Evolutionary conservation across 2,329 filamentous ascomycete species (phyloP), one percentile per base, ranked within the genome.

Genomic region (Teratosphaeria viscida): DNA sequence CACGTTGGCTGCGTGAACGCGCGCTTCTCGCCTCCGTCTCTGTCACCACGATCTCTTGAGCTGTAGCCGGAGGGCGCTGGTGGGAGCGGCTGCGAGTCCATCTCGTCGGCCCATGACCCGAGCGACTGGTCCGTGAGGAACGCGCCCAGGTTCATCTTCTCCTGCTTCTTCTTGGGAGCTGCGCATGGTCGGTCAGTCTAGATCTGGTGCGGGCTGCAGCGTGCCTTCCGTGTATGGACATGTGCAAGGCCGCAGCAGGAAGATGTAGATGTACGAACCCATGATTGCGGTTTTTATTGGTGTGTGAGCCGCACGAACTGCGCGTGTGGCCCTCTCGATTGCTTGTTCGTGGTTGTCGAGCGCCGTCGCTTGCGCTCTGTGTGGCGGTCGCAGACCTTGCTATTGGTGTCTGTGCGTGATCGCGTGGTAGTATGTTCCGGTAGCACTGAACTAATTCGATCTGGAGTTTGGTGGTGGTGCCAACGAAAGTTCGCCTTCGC

Each of bases 101-200:
- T 96, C 75, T 99, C 94, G 79, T 99, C 95, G 71, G 94, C 94
- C 94, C 94, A 99, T 68, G 94, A 97, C 73, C 92, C 91, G 73
- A 87, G 82, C 71, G 83, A 87, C 77, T 90, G 84, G 77, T 96
- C 90, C 74, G 83, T 83, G 82, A 99, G 84, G 84, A 99, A 99
- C 79, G 90, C 89, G 82, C 90, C 90, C 74, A 97, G 86, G 81
- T 89, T 90, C 89, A 99, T 92, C 83, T 95, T 99, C 85, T 95
- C 88, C 77, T 85, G 82, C 79, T 95, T 87, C 81, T 90, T 89
- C 77, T 92, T 89, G 68, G 92, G 92, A 63, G 70, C 70, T 72
- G 57, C 59, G 59, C 19, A 49, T 39, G 3, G 55, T 23, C 52
- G 57, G 65, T 71, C 61, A 68, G 68, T 63, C 26, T 37, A 5